phyloP scores from a whole-genome alignment of 1,284 basidiomycete species.

The Phlebopus sp. region DNA sequence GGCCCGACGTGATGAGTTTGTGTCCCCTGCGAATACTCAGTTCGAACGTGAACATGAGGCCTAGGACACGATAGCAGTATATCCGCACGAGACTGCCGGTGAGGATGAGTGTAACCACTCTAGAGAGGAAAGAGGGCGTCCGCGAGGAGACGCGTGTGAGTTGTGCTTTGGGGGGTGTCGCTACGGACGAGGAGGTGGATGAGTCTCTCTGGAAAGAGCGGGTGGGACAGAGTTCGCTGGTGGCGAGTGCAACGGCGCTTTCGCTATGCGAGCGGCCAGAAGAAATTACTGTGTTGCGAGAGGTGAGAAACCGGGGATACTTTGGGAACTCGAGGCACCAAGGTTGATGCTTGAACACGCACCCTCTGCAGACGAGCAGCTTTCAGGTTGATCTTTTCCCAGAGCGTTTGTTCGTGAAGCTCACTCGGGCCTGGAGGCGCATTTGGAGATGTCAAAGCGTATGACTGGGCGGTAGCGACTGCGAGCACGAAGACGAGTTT shows the following conservation, averaged over 20 bases:
- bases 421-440: slow-evolving; percentile 10
- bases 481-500: slow-evolving; percentile 6
- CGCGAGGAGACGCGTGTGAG: background rate
- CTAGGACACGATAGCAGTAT: slow-evolving; percentile 21
- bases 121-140: slow-evolving; percentile 11
- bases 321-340: too few relatives aligned
- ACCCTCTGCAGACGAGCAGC: too few relatives aligned
- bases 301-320: too few relatives aligned
- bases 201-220: slow-evolving; percentile 2
- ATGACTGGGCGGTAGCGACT: background rate
- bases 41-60: slow-evolving; percentile 27
- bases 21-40: slow-evolving; percentile 26
- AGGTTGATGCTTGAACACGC: background rate
- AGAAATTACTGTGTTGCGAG: background rate
- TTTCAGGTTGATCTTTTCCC: background rate
- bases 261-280: slow-evolving; percentile 8
- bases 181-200: background rate
- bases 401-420: slow-evolving; percentile 12
- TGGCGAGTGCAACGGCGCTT: slow-evolving; percentile 5
- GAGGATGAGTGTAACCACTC: slow-evolving; percentile 10
- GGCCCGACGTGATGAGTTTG: slow-evolving; percentile 26
- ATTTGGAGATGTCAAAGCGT: slow-evolving; percentile 14
- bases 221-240: slow-evolving; percentile 10
- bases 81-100: slow-evolving; percentile 17
- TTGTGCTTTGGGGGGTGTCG: background rate